Base-by-base conservation (phyloP, 2,329 filamentous ascomycete species). In the Colletotrichum tropicicola region DNA sequence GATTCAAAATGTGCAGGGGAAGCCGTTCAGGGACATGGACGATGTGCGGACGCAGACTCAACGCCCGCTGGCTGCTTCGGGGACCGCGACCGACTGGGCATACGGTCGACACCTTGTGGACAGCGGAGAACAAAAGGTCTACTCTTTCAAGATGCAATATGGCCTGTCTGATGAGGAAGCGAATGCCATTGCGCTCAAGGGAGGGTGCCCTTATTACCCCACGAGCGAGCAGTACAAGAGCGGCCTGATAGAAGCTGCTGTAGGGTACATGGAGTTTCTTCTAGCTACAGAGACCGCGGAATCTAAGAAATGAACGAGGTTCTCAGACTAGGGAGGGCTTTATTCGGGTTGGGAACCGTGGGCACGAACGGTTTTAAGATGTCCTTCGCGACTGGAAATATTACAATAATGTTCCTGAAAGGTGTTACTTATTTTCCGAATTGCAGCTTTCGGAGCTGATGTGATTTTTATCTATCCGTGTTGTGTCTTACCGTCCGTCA, bases 261-360 rank as follows among this genome's bases (percentile, higher is more conserved):
- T 78, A 5, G 83, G 78, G 0, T 78, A 85, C 67, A 85, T 85
- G 75, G 82, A 85, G 69, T 70, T 84, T 53, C 68, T 79, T 25
- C 54, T 66, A n/a, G 32, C 32, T 1, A n/a, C n/a, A 15, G n/a
- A 43, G 39, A 12, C 19, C 17, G 37, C n/a, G 35, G n/a, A n/a
- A n/a, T n/a, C n/a, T n/a, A n/a, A n/a, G n/a, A n/a, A n/a, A n/a
- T n/a, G n/a, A n/a, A n/a, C n/a, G n/a, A n/a, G n/a, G n/a, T n/a
- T n/a, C n/a, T n/a, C n/a, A n/a, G n/a, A 41, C 6, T 15, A 41
- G 37, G 9, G 17, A 35, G 32, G 4, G 7, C 4, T 15, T 13
- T 35, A 25, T 21, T 43, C 39, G n/a, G 17, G 10, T 43, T 8
- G n/a, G n/a, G n/a, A n/a, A n/a, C n/a, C n/a, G n/a, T n/a, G n/a